Percentiles rank a stretch among this genome's conserved stretches.
phyloP scores from a whole-genome alignment of 2,329 filamentous ascomycete genomes.

The Cucurbitaria berberidis region DNA sequence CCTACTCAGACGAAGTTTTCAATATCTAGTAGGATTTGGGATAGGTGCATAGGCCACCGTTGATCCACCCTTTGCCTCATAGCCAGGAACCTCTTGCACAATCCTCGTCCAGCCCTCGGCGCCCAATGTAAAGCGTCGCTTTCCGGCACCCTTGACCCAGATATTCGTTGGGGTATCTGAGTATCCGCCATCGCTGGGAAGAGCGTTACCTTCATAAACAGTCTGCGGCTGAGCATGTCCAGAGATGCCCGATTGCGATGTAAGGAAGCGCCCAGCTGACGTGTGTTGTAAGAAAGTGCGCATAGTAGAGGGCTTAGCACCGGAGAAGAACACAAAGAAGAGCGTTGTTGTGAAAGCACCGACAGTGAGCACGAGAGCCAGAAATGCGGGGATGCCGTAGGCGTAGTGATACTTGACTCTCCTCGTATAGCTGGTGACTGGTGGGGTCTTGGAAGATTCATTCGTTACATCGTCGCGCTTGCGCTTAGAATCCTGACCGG shows the following conservation, averaged over 20 bases:
- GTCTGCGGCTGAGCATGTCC: background rate
- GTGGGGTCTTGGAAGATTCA: conserved; percentile 16
- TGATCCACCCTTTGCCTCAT: conserved; percentile 3
- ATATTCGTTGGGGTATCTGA: background rate
- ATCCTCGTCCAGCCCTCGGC: conserved; percentile 5
- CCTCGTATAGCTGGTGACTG: conserved; percentile 31
- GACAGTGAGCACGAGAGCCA: conserved; percentile 8
- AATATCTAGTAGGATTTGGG: background rate
- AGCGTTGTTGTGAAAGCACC: background rate
- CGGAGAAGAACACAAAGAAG: conserved; percentile 7
- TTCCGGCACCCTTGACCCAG: conserved; percentile 2
- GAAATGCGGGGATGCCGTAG: conserved; percentile 46
- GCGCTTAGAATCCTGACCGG: background rate
- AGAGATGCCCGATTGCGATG: background rate
- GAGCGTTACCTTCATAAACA: background rate
- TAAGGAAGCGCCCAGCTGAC: conserved; percentile 13
- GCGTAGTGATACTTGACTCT: conserved; percentile 41
- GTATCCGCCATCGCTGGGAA: background rate
- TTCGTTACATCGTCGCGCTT: conserved; percentile 1
- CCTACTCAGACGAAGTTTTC: background rate
- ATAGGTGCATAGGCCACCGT: conserved; percentile 1
- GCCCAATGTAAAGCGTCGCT: conserved; percentile 1
- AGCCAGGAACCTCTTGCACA: background rate
- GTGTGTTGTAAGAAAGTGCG: conserved; percentile 12
- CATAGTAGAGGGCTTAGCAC: conserved; percentile 8